Evolutionary conservation across 352 stramenopile species (phyloP), one percentile per base, ranked within the genome.

Genomic region (Globisporangium viniferum): DNA sequence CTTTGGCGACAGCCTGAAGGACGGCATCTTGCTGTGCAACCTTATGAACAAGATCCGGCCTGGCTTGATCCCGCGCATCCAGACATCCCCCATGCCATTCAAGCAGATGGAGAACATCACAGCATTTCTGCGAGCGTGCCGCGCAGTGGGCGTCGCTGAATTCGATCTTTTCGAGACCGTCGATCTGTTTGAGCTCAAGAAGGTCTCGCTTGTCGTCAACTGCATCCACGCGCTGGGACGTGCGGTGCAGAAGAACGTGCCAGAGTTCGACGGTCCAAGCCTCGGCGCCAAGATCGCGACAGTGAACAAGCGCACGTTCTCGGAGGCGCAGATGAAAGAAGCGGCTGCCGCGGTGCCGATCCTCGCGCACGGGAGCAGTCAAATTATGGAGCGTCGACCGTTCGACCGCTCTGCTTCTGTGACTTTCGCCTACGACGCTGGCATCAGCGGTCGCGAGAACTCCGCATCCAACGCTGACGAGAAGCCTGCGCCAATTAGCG

Each of bases 21-120:
- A 93, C 66, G 88, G 88, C n/a, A 75, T 93, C 27, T 83, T 93
- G 29, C 68, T 95, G n/a, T 93, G 85, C 67, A 77, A 77, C 14
- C 55, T 92, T 48, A 79, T 95, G 69, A 95, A 95, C 73, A 83
- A 74, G 59, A 90, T 95, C 62, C 76, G 86, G 49, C 83, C 88
- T 12, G 77, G 79, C 8, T 56, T 80, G 2, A 84, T 92, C 9
- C 56, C 74, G 29, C 73, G 74, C 46, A 89, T 95, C 35, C 80
- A 93, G 75, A 79, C 70, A 20, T 91, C 88, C 2, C 57, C 73
- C 5, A 92, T 91, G 76, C 84, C 85, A 5, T 97, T 97, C 74
- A 95, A 94, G 78, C 89, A 95, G 67, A 97, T 97, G 89, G 90
- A 98, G 68, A 98, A 98, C 70, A 80, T 97, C 56, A 88, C 77